Conservation (phyloP, 148 eudicot species). For the Silene conica region DNA sequence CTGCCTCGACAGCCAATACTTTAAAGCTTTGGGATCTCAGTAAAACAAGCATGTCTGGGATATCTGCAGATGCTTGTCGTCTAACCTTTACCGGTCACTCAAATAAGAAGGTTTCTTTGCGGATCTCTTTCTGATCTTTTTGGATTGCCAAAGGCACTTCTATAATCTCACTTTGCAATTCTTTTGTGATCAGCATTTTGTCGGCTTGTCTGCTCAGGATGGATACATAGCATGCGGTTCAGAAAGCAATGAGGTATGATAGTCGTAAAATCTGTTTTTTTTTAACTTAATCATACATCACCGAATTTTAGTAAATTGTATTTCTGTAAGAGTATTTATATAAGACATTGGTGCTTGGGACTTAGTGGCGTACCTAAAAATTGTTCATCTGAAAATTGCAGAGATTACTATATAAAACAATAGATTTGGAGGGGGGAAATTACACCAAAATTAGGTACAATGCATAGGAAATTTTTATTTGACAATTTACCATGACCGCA, state of each 20-base stretch:
- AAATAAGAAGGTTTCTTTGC: slow-evolving; percentile 64
- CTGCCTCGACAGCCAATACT: slow-evolving; percentile 91
- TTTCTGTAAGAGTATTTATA: neutral
- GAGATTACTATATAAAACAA: no score
- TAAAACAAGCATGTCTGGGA: slow-evolving; percentile 41
- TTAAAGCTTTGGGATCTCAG: slow-evolving; percentile 88
- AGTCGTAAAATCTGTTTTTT: neutral
- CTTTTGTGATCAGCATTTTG: slow-evolving; percentile 61
- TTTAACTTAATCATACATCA: neutral
- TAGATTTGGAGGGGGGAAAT: no score
- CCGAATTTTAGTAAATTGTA: neutral
- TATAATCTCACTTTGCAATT: slow-evolving; percentile 10
- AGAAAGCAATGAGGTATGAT: slow-evolving; percentile 79
- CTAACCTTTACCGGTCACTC: slow-evolving; percentile 68
- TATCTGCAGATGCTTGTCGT: slow-evolving; percentile 54
- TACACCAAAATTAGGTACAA: no score
- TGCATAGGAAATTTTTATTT: no score
- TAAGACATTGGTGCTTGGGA: neutral
- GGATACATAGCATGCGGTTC: slow-evolving; percentile 95
- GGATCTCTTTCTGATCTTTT: slow-evolving; percentile 3
- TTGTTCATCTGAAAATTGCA: no score
- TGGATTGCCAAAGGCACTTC: neutral
- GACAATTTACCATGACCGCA: no score
- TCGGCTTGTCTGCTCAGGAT: slow-evolving; percentile 69
- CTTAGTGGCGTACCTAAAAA: no score